Evolutionary conservation across 176 grass and related monocot genomes (phyloP).

Genomic region (Saccharum spontaneum): DNA sequence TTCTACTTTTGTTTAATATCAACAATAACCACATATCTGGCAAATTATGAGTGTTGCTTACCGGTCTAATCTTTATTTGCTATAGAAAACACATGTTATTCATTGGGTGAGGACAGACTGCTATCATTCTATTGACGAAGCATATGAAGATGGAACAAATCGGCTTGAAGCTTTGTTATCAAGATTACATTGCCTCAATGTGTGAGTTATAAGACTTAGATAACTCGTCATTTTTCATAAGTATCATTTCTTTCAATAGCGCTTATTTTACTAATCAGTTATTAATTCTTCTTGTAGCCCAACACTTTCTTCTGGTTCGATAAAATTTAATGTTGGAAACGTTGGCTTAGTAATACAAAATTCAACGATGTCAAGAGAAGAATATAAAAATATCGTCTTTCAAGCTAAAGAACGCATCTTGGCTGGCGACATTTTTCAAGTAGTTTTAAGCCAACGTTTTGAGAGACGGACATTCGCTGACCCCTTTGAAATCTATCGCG

Average conservation of each 20-base stretch:
- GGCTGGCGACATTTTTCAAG: conserved; percentile 92
- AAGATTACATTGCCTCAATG: conserved; percentile 75
- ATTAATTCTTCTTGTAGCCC: conserved; percentile 51
- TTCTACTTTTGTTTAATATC: neutral
- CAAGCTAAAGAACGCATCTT: conserved; percentile 83
- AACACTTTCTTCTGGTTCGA: conserved; percentile 64
- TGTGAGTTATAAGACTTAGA: conserved; percentile 48
- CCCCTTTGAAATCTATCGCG: conserved; percentile 93
- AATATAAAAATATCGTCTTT: conserved; percentile 66
- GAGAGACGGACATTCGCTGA: conserved; percentile 79
- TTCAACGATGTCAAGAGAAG: conserved; percentile 74
- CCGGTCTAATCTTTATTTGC: neutral
- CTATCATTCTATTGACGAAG: conserved; percentile 63
- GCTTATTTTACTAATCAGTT: neutral
- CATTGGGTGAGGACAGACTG: conserved; percentile 81
- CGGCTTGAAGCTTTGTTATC: conserved; percentile 58
- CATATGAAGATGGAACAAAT: conserved; percentile 72
- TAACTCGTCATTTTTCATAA: neutral
- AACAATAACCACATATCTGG: neutral
- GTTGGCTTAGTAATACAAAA: conserved; percentile 62
- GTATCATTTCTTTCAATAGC: neutral
- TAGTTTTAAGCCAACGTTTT: conserved; percentile 85
- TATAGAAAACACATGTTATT: conserved; percentile 83
- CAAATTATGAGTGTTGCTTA: neutral
- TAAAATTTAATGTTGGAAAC: conserved; percentile 60